phyloP scores from a whole-genome alignment of 371 early-diverging fungal species.

The Entomophthora muscae region DNA sequence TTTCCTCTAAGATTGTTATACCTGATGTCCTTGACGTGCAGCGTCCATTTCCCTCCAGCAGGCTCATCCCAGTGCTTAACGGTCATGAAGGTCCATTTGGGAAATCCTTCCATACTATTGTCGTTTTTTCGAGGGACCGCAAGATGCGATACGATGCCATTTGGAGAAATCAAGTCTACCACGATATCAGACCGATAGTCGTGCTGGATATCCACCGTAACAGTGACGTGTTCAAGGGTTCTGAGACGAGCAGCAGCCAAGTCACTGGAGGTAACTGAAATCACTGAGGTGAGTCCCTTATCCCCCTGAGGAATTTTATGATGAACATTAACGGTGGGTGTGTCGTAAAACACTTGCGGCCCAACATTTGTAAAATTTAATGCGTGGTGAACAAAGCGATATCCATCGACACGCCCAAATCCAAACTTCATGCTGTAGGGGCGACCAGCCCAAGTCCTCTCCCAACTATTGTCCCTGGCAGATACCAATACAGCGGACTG shows the following conservation, averaged over 20 bases:
- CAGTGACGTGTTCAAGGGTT: conserved; percentile 74
- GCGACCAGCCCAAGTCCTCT: conserved; percentile 34
- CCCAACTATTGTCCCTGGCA: conserved; percentile 42
- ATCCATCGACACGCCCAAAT: conserved; percentile 80
- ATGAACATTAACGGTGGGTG: conserved; percentile 21
- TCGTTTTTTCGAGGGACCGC: conserved; percentile 49
- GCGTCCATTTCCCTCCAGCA: conserved; percentile 3
- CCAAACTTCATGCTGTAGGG: conserved; percentile 78
- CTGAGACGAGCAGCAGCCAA: conserved; percentile 24
- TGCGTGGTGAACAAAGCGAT: conserved; percentile 60
- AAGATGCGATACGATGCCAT: conserved; percentile 38
- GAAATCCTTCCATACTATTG: conserved; percentile 42
- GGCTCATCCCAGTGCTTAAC: conserved; percentile 93
- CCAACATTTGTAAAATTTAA: conserved; percentile 40
- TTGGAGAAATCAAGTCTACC: conserved; percentile 57
- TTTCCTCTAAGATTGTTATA: not conserved
- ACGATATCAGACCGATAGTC: conserved; percentile 62
- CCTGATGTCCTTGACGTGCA: not conserved
- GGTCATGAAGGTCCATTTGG: conserved; percentile 90
- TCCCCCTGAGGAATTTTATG: conserved; percentile 33
- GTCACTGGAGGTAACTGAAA: conserved; percentile 24
- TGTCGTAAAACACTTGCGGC: conserved; percentile 35
- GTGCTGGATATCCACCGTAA: conserved; percentile 67
- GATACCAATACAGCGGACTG: conserved; percentile 61
- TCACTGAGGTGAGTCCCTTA: conserved; percentile 17